Evolutionary conservation across 495 filamentous ascomycete genomes (phyloP), one percentile per base, ranked within the genome.

Genomic region (Bombardia bombarda): DNA sequence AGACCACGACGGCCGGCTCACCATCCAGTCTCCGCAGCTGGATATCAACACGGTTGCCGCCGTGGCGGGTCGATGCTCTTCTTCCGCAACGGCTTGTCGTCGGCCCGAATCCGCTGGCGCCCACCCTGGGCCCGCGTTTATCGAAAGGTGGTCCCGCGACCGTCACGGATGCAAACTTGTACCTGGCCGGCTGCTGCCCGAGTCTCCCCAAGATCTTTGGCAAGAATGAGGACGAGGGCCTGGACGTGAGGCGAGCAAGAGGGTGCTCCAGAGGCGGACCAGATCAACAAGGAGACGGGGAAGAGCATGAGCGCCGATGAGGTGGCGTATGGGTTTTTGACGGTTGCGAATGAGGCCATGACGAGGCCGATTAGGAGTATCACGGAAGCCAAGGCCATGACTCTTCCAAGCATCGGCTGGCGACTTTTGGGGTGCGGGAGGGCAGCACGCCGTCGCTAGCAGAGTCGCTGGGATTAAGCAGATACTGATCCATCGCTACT

Each of bases 21-120:
- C 89, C 0, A 93, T 97, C 25, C 92, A 97, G 53, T 89, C 83
- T 0, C 92, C 92, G 0, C 92, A 97, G 53, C 77, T 98, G 1
- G 92, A 98, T 64, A 96, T 98, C 64, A 97, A 97, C 62, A 98
- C 92, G 0, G 90, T 97, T 23, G 90, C 90, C 16, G 90, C 90
- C 16, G 90, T 31, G 90, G 90, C 42, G 90, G 90, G 14, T 95
- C 88, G 3, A 78, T 87, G 36, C 73, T 97, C 3, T 87, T 89
- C 53, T 97, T 83, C 73, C 78, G 81, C 34, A 96, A 97, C 48
- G 90, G 92, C 4, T 68, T 97, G 9, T 97, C 96, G 95, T 22
- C 92, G 90, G 0, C 90, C 90, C 3, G 92, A 97, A 58, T 94
- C 87, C 2, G 90, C 90, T 0, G 82, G 88, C 24, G 90, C 90